Evolutionary conservation across 2,329 filamentous ascomycete genomes (phyloP).

Genomic region (Fusarium oligoseptatum): DNA sequence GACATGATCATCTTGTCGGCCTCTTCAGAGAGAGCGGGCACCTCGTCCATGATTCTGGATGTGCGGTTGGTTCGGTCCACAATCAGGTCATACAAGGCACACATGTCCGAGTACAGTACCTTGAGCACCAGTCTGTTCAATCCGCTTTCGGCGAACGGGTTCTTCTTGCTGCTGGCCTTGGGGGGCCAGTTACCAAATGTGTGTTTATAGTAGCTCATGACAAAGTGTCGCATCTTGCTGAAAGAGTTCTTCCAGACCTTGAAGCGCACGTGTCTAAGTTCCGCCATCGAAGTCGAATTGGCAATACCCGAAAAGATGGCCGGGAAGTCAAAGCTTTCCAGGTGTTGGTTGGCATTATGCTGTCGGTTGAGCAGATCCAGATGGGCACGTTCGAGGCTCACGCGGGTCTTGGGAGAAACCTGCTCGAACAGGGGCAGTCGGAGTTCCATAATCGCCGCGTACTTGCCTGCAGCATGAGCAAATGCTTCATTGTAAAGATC

Average conservation of each 20-base stretch:
- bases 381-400: conserved; percentile 84
- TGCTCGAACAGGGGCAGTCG: conserved; percentile 77
- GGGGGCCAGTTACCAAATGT: conserved; percentile 84
- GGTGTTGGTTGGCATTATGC: conserved; percentile 75
- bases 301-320: conserved; percentile 90
- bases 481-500: conserved; percentile 92
- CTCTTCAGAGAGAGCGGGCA: conserved; percentile 66
- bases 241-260: conserved; percentile 86
- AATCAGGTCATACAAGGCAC: conserved; percentile 87
- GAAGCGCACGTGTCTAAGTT: conserved; percentile 84
- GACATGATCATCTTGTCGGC: conserved; percentile 72
- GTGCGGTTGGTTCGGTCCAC: conserved; percentile 85
- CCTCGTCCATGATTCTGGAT: conserved; percentile 80
- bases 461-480: conserved; percentile 90
- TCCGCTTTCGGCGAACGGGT: conserved; percentile 86
- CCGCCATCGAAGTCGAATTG: conserved; percentile 80
- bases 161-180: conserved; percentile 92
- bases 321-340: conserved; percentile 93
- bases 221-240: conserved; percentile 79
- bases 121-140: conserved; percentile 87
- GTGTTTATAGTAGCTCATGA: conserved; percentile 74
- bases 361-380: conserved; percentile 83
- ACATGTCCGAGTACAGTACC: conserved; percentile 87
- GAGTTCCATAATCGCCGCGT: conserved; percentile 77
- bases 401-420: conserved; percentile 78